Base-by-base conservation (phyloP, 2,329 filamentous ascomycete genomes). In the Colletotrichum tropicale region DNA sequence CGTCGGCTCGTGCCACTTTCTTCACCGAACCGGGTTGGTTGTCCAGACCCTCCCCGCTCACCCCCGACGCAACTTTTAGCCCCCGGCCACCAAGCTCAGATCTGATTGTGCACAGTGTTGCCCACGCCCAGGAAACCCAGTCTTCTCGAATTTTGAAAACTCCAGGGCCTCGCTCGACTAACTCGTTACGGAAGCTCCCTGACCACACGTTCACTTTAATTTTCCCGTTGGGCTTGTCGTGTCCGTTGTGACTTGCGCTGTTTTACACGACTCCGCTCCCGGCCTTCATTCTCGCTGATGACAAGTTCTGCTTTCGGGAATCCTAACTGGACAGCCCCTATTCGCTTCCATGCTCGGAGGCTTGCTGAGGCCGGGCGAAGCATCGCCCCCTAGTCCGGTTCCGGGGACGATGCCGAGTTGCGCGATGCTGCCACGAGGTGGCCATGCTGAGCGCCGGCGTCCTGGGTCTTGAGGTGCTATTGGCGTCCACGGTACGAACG, bases 381-480 rank as follows among this genome's bases (percentile, higher is more conserved):
- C 56, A 48, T 34, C 32, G 24, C 32, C 32, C 43, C 48, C 70
- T 65, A 75, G 58, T 16, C 56, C 64, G 15, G 18, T 73, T 75
- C 64, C 73, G 70, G 73, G 21, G 32, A 38, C 21, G 36, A 30
- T 21, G 55, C 64, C 18, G 36, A 24, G 28, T 71, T 61, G 68
- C 30, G 55, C 55, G 43, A n/a, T 24, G 30, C 24, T 75, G 73
- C 73, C 73, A 75, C 73, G 73, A 73, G 73, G 73, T 48, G 64
- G 56, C 70, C 73, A 75, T 75, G 73, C 70, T 65, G 62, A 73
- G 58, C 64, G 36, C 73, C 58, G 58, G 48, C 34, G n/a, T 52
- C 15, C 62, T 52, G 70, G 64, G 43, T 74, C 61, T 26, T 24
- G 18, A 10, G 38, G 56, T 60, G 24, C 36, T 24, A 24, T 43